phyloP scores from a whole-genome alignment of 495 filamentous ascomycete genomes.

The Monascus purpureus region DNA sequence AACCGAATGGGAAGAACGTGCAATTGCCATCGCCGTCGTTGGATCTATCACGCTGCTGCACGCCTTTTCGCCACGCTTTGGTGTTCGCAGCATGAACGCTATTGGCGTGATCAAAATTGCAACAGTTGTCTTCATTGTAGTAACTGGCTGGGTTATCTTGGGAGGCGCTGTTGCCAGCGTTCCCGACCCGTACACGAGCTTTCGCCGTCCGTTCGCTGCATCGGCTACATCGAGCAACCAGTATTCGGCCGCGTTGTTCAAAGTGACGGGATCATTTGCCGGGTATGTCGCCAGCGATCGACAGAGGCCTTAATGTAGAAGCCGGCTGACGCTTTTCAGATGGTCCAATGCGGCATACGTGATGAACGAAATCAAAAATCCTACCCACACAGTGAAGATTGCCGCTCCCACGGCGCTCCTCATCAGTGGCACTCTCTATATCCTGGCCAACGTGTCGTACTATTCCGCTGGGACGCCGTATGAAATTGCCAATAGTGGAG shows the following conservation, averaged over 20 bases:
- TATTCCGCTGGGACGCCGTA: slow-evolving; percentile 49
- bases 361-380: slow-evolving; percentile 56
- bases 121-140: slow-evolving; percentile 24
- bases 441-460: slow-evolving; percentile 55
- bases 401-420: slow-evolving; percentile 43
- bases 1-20: slow-evolving; percentile 18
- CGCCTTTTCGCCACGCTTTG: slow-evolving; percentile 11
- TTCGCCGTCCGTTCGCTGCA: slow-evolving; percentile 16
- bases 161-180: slow-evolving; percentile 14
- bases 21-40: slow-evolving; percentile 17
- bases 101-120: slow-evolving; percentile 24
- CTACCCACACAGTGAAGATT: slow-evolving; percentile 47
- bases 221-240: slow-evolving; percentile 18
- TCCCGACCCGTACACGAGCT: slow-evolving; percentile 18
- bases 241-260: slow-evolving; percentile 48
- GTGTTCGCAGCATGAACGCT: slow-evolving; percentile 22
- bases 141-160: slow-evolving; percentile 24
- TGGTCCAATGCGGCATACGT: slow-evolving; percentile 56
- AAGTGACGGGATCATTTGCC: slow-evolving; percentile 53
- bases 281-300: too few relatives aligned
- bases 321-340: too few relatives aligned
- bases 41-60: slow-evolving; percentile 17
- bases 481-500: slow-evolving; percentile 47
- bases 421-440: slow-evolving; percentile 44
- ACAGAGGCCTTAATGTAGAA: too few relatives aligned